Evolutionary conservation across 352 stramenopile genomes (phyloP), one percentile per base, ranked within the genome.

Genomic region (Pythium grandisporangium): DNA sequence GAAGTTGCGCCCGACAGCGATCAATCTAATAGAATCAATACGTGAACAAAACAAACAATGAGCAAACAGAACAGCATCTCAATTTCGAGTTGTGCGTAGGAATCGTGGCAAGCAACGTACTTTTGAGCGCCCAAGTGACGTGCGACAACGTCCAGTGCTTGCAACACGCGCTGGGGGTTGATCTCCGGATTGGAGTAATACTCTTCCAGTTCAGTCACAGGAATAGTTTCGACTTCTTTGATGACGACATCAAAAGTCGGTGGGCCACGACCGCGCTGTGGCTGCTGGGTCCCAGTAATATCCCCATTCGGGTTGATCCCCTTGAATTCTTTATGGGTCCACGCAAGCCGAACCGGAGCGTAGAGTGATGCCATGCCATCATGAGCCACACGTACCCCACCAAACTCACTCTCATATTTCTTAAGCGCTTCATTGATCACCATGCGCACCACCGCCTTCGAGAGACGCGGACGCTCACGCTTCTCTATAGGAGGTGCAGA

Each of bases 81-180:
- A n/a, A n/a, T n/a, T n/a, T n/a, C n/a, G n/a, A n/a, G n/a, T n/a
- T n/a, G n/a, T n/a, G n/a, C n/a, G n/a, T n/a, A n/a, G n/a, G n/a
- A n/a, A n/a, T n/a, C n/a, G n/a, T n/a, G n/a, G n/a, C n/a, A n/a
- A n/a, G n/a, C n/a, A n/a, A n/a, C 42, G 23, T 20, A 58, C 51
- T 52, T 39, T 27, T 81, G 66, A n/a, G 66, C 55, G 16, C 63
- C 66, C 5, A 77, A 41, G 23, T 87, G 70, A 11, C 77, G 73
- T 24, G 67, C 61, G 3, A 70, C 77, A n/a, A 90, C 66, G 39
- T 90, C 77, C 21, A 90, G 51, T 3, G 77, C 77, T 48, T 90
- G 77, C 8, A 87, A 48, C 3, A 76, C 57, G 14, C 65, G 66
- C 61, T 76, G 66, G 16, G 71, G 62, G 48, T 83, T 84, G 12